Percentiles rank a stretch among this genome's conserved stretches.
Evolutionary conservation across 371 early-diverging fungal species (phyloP).

Genomic region (Mortierella sp.): DNA sequence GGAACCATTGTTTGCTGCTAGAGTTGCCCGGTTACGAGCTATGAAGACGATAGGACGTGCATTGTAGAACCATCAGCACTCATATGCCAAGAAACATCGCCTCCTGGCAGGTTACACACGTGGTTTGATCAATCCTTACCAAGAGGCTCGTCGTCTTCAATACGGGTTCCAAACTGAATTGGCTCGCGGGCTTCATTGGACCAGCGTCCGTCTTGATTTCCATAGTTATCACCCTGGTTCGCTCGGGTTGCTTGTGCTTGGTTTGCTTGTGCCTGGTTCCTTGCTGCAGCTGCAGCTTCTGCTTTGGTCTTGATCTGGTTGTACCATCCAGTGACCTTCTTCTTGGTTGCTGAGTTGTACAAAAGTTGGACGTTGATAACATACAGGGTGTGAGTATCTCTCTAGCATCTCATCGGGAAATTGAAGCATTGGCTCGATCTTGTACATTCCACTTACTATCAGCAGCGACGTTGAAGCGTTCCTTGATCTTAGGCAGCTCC

Average conservation of each 20-base stretch:
- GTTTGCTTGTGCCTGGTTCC: constrained; percentile 2
- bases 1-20: constrained; percentile 20
- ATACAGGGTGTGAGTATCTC: too few species aligned
- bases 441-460: constrained; percentile 46
- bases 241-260: constrained; percentile 14
- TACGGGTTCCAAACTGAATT: constrained; percentile 32
- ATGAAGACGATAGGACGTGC: too few species aligned
- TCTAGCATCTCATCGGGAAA: too few species aligned
- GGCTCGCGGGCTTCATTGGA: constrained; percentile 14
- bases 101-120: too few species aligned
- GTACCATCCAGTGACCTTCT: constrained; percentile 52
- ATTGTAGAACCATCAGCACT: too few species aligned
- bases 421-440: too few species aligned
- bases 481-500: constrained; percentile 54
- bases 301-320: constrained; percentile 38
- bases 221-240: too few species aligned
- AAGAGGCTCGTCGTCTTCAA: constrained; percentile 48
- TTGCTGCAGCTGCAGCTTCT: constrained; percentile 34
- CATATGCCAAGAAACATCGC: too few species aligned
- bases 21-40: constrained; percentile 45
- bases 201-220: background rate
- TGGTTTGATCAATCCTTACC: constrained; percentile 20
- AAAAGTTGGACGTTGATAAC: background rate
- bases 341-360: constrained; percentile 37
- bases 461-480: constrained; percentile 50